These are phyloP conservation scores for Metschnikowia sp. DNA, from an alignment of 805 yeast genomes.

Conservation along the genomic window DNA sequence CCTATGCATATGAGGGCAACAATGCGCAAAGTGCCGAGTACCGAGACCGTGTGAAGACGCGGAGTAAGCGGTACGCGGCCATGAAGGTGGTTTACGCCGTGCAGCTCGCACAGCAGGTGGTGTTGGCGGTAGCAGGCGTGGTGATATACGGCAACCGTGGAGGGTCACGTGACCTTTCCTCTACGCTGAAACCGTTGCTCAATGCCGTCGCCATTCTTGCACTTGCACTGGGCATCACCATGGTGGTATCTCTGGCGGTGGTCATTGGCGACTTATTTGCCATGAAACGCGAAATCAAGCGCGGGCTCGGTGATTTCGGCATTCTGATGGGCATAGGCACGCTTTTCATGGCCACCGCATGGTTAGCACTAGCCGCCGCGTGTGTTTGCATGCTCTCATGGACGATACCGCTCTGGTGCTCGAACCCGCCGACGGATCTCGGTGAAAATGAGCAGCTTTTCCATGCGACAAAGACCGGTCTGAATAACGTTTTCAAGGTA, in stretches of 20 bases:
- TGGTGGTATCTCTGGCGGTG: conserved; percentile 27
- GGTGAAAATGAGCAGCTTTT: conserved; percentile 13
- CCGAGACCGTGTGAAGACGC: conserved; percentile 11
- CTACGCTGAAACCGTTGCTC: conserved; percentile 28
- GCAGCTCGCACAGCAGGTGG: conserved; percentile 25
- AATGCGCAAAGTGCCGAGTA: conserved; percentile 13
- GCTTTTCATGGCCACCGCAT: conserved; percentile 39
- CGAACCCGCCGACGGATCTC: conserved; percentile 39
- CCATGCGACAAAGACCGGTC: neutral
- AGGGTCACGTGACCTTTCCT: conserved; percentile 28
- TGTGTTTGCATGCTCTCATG: conserved; percentile 29
- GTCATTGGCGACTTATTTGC: conserved; percentile 25
- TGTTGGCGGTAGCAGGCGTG: conserved; percentile 27
- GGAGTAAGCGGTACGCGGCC: conserved; percentile 18
- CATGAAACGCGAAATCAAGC: conserved; percentile 18
- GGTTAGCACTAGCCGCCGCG: conserved; percentile 31
- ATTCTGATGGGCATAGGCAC: conserved; percentile 40
- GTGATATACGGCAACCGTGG: conserved; percentile 38
- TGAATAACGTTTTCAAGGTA: neutral
- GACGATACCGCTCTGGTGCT: conserved; percentile 48
- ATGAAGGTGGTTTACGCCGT: conserved; percentile 29
- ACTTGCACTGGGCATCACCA: conserved; percentile 28
- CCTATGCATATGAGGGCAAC: conserved; percentile 42
- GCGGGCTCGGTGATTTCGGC: conserved; percentile 43
- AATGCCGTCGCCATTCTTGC: conserved; percentile 38